Conservation (phyloP, 2,329 filamentous ascomycete genomes). For the Endoconidiophora laricicola region DNA sequence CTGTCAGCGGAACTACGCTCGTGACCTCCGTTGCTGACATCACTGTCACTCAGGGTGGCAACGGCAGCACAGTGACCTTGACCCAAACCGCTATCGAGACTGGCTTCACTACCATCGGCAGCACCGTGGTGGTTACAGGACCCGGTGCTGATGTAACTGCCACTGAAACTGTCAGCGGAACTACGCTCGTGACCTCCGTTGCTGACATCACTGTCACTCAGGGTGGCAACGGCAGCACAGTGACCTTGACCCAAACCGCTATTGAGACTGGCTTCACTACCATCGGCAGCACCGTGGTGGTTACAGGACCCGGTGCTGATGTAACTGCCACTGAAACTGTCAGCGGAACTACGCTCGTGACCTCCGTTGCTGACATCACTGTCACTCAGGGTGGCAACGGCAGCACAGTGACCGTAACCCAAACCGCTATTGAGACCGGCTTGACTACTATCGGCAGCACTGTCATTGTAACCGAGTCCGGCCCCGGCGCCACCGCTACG, state of each 20-base stretch:
- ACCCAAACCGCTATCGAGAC: slow-evolving; percentile 5
- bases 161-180: not conserved
- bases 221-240: not conserved
- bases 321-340: not conserved
- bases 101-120: not conserved
- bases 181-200: not conserved
- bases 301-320: not conserved
- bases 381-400: not conserved
- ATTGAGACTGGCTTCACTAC: slow-evolving; percentile 6
- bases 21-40: not conserved
- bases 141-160: not conserved
- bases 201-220: not conserved
- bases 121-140: not conserved
- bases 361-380: not conserved
- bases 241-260: not conserved
- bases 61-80: not conserved
- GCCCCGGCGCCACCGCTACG: not conserved
- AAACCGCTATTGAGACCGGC: not conserved
- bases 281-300: not conserved
- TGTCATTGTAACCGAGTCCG: slow-evolving; percentile 1
- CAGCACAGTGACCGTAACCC: not conserved
- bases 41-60: not conserved
- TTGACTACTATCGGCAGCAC: not conserved
- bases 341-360: not conserved
- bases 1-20: not conserved